A percentile compares a stretch with the other conserved stretches of the same genome.
phyloP scores from a whole-genome alignment of 257 asterid genomes.

The Nemophila menziesii region DNA sequence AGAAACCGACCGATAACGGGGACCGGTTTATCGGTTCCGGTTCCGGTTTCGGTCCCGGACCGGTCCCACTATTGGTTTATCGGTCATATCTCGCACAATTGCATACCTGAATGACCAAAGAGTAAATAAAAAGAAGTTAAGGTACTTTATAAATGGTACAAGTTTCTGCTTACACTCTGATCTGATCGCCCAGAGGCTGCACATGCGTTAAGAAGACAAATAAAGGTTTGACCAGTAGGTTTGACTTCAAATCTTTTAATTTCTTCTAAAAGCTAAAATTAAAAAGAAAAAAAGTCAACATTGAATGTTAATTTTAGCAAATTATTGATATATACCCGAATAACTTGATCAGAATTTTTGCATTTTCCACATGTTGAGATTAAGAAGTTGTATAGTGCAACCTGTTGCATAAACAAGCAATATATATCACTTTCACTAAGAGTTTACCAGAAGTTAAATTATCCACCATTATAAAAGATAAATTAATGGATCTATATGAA shows the following conservation, averaged over 20 bases:
- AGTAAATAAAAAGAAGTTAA: no score
- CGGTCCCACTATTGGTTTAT: no score
- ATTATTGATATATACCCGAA: conserved; percentile 34
- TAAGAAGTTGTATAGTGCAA: conserved; percentile 67
- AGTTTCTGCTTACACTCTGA: conserved; percentile 73
- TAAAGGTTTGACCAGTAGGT: conserved; percentile 89
- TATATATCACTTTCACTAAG: not conserved
- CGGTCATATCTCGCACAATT: no score
- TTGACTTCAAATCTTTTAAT: conserved; percentile 80
- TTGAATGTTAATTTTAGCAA: conserved; percentile 2
- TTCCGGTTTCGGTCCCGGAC: no score
- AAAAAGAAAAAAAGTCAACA: conserved; percentile 12
- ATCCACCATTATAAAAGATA: no score
- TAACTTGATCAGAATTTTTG: conserved; percentile 71
- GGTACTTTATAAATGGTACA: not conserved
- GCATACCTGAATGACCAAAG: no score
- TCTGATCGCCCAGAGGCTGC: conserved; percentile 74
- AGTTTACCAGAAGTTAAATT: no score
- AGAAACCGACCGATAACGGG: no score
- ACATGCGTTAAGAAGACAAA: no score
- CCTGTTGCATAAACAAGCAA: conserved; percentile 31
- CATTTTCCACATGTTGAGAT: conserved; percentile 86
- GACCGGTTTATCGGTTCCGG: no score
- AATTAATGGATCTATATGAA: no score
- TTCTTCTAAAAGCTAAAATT: conserved; percentile 71